A percentile compares a stretch with the other conserved stretches of the same genome.
These are phyloP conservation scores for Rosa multiflora DNA, from an alignment of 306 rosid genomes.

Conservation along the genomic window DNA sequence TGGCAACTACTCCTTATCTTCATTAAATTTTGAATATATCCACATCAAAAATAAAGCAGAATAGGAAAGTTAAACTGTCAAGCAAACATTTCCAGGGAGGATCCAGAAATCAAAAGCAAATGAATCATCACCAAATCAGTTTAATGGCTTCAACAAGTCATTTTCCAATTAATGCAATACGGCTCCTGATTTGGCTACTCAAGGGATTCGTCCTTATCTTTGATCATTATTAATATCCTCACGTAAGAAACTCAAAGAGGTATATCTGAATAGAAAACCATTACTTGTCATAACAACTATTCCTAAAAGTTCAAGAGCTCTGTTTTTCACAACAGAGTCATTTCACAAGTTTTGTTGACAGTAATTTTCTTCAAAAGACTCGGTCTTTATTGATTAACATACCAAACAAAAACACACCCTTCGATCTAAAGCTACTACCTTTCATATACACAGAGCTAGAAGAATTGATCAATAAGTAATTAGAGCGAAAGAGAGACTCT, in stretches of 20 bases:
- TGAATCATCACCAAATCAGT: slow-evolving; percentile 6
- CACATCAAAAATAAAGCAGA: background rate
- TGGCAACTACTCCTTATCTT: background rate
- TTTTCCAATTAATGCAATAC: slow-evolving; percentile 26
- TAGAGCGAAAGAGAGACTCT: background rate
- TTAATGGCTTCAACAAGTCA: slow-evolving; percentile 16
- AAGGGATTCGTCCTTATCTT: slow-evolving; percentile 33
- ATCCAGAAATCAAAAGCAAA: slow-evolving; percentile 1
- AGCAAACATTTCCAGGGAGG: background rate
- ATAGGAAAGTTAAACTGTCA: background rate
- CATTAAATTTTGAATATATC: slow-evolving; percentile 7
- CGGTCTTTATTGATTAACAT: background rate
- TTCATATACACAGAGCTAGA: background rate
- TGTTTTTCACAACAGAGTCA: slow-evolving; percentile 11
- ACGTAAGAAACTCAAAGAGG: slow-evolving; percentile 16
- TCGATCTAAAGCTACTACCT: background rate
- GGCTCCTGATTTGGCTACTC: slow-evolving; percentile 17
- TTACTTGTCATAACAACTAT: slow-evolving; percentile 15
- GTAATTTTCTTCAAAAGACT: background rate
- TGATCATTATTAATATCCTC: slow-evolving; percentile 24
- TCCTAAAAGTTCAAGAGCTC: slow-evolving; percentile 5
- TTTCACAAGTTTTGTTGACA: background rate
- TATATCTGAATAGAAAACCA: background rate
- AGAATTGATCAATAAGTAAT: background rate
- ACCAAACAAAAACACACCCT: slow-evolving; percentile 20